Evolutionary conservation across 441 rosid genomes (phyloP).

Genomic region (Eutrema salsugineum): DNA sequence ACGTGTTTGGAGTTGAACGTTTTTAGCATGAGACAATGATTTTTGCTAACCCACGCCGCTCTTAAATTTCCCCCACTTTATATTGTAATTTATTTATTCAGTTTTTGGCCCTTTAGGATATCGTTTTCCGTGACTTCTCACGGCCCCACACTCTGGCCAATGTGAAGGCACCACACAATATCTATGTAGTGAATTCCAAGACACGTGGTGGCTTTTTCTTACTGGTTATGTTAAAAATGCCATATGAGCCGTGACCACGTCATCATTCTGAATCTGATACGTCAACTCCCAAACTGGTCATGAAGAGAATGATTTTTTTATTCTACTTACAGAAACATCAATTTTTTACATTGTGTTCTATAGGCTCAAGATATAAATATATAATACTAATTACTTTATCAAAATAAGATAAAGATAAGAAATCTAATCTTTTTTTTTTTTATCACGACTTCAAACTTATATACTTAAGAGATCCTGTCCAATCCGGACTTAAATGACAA

Average conservation of each 20-base stretch:
- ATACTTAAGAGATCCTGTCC: too few species aligned
- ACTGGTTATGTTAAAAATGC: neutral
- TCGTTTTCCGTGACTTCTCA: neutral
- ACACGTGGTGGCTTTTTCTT: constrained; percentile 6
- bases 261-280: constrained; percentile 8
- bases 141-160: constrained; percentile 13
- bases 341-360: neutral
- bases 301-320: neutral
- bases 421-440: too few species aligned
- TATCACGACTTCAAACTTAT: too few species aligned
- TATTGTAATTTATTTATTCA: neutral
- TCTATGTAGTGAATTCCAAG: neutral
- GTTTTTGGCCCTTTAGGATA: neutral
- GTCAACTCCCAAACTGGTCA: neutral
- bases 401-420: neutral
- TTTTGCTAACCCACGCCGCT: constrained; percentile 28
- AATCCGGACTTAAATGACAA: too few species aligned
- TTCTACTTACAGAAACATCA: neutral
- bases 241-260: constrained; percentile 6
- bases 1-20: constrained; percentile 17
- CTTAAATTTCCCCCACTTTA: neutral
- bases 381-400: neutral
- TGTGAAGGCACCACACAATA: neutral
- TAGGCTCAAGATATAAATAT: neutral
- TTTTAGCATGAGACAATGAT: constrained; percentile 20